A percentile compares a stretch with the other conserved stretches of the same genome.
phyloP scores from a whole-genome alignment of 2,329 filamentous ascomycete genomes.

The Cladosporium sp. region DNA sequence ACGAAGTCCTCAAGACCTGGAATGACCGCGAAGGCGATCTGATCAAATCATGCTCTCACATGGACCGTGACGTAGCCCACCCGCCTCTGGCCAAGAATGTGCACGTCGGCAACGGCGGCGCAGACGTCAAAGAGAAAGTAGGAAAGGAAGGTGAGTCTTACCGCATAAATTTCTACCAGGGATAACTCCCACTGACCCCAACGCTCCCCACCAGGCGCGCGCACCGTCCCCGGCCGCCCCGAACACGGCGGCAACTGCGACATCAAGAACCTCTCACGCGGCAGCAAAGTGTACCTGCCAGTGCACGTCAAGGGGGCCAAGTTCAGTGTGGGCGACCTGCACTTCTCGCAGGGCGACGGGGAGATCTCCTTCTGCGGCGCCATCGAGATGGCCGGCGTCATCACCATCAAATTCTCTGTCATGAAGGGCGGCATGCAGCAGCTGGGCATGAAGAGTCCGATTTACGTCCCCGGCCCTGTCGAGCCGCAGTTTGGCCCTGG shows the following conservation, averaged over 20 bases:
- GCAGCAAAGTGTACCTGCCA: constrained; percentile 79
- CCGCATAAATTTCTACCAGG: neutral
- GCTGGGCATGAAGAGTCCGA: constrained; percentile 73
- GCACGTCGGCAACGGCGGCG: constrained; percentile 63
- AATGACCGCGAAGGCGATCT: constrained; percentile 79
- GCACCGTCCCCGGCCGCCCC: constrained; percentile 78
- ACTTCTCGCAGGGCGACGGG: constrained; percentile 84
- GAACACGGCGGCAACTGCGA: constrained; percentile 91
- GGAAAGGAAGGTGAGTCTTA: constrained; percentile 59
- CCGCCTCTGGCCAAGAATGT: constrained; percentile 68
- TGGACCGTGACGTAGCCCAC: constrained; percentile 69
- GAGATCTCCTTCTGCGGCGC: constrained; percentile 75
- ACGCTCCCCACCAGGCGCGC: constrained; percentile 43
- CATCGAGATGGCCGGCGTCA: constrained; percentile 90
- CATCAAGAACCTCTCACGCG: constrained; percentile 79
- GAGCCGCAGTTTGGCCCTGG: constrained; percentile 84
- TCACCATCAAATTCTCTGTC: constrained; percentile 85
- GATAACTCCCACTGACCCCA: neutral
- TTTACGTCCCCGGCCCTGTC: constrained; percentile 82
- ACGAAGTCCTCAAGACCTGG: constrained; percentile 74
- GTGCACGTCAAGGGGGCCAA: constrained; percentile 84
- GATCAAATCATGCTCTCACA: constrained; percentile 62
- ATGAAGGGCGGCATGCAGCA: constrained; percentile 76
- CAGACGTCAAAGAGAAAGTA: constrained; percentile 60
- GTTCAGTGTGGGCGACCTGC: constrained; percentile 84